phyloP scores from a whole-genome alignment of 2,329 filamentous ascomycete genomes.

The Alternaria dauci region DNA sequence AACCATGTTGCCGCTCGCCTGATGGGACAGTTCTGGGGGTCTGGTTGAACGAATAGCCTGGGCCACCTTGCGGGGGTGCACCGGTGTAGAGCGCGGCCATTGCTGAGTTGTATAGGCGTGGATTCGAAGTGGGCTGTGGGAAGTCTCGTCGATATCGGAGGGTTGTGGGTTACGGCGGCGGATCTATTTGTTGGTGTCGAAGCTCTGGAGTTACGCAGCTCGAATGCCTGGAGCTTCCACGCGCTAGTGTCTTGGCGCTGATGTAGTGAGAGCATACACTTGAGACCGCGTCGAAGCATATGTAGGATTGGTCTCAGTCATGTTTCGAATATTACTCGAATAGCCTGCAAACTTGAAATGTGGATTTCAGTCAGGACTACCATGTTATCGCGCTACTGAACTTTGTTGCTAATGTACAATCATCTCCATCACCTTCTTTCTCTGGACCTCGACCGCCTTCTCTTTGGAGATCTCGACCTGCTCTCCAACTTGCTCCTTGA shows the following conservation, averaged over 20 bases:
- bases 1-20: constrained; percentile 74
- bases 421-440: constrained; percentile 20
- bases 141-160: constrained; percentile 20
- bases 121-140: neutral
- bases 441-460: constrained; percentile 36
- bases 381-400: neutral
- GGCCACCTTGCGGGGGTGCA: constrained; percentile 60
- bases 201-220: constrained; percentile 41
- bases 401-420: neutral
- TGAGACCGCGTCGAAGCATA: neutral
- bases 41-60: constrained; percentile 69
- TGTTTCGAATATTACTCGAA: neutral
- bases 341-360: neutral
- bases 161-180: constrained; percentile 23
- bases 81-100: constrained; percentile 66
- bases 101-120: constrained; percentile 12
- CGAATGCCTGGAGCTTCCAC: constrained; percentile 25
- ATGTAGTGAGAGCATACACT: constrained; percentile 13
- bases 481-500: constrained; percentile 29
- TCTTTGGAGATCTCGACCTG: constrained; percentile 44
- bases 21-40: constrained; percentile 57
- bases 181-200: constrained; percentile 30
- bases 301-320: neutral
- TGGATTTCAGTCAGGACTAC: neutral
- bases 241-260: constrained; percentile 18